Evolutionary conservation across 805 yeast species (phyloP).

Genomic region (Maudiozyma turicensis): DNA sequence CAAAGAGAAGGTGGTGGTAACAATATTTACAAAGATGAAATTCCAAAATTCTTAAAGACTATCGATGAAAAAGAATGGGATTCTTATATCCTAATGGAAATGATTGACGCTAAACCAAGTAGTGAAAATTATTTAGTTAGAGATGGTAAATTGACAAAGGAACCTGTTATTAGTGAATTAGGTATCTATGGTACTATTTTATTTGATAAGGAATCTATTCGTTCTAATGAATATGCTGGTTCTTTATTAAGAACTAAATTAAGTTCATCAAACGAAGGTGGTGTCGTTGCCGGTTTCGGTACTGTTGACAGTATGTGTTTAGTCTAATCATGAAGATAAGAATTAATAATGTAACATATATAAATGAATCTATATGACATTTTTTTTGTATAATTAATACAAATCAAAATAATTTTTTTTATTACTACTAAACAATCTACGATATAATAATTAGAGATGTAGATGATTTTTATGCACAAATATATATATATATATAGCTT

Average conservation of each 20-base stretch:
- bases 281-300: slow-evolving; percentile 98
- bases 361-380: neutral
- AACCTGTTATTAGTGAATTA: slow-evolving; percentile 77
- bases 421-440: too few species aligned
- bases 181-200: slow-evolving; percentile 83
- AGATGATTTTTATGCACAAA: neutral
- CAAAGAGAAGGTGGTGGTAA: slow-evolving; percentile 99
- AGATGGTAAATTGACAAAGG: slow-evolving; percentile 50
- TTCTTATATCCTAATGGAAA: slow-evolving; percentile 88
- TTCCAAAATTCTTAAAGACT: slow-evolving; percentile 57
- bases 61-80: slow-evolving; percentile 70
- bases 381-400: neutral
- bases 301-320: slow-evolving; percentile 72
- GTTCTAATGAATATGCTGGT: slow-evolving; percentile 64
- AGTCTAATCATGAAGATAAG: neutral
- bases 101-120: slow-evolving; percentile 64
- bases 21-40: slow-evolving; percentile 78
- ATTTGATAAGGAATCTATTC: slow-evolving; percentile 56
- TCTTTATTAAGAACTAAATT: slow-evolving; percentile 84
- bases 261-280: slow-evolving; percentile 87
- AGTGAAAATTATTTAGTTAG: slow-evolving; percentile 62
- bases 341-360: neutral
- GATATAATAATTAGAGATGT: too few species aligned
- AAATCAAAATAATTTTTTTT: too few species aligned
- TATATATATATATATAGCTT: neutral